Percentiles rank a stretch among this genome's conserved stretches.
These are phyloP conservation scores for Ophiognomonia clavigignenti-juglandacearum DNA, from an alignment of 2,329 filamentous ascomycete species.

Conservation along the genomic window DNA sequence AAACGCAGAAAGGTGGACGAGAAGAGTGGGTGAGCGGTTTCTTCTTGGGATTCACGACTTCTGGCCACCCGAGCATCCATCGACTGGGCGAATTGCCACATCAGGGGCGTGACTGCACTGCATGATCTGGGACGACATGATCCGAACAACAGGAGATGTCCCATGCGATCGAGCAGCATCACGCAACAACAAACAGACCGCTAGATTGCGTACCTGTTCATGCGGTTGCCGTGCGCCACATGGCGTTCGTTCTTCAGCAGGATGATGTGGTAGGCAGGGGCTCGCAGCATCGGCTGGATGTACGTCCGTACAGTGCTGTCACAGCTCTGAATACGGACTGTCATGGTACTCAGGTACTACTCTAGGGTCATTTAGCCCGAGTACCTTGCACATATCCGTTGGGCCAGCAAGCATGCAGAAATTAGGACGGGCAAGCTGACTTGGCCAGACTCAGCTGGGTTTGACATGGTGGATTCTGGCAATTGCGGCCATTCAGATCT, in stretches of 20 bases:
- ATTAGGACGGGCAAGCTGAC: too few species aligned
- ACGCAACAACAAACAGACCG: too few species aligned
- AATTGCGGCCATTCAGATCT: not conserved
- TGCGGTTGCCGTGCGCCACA: too few species aligned
- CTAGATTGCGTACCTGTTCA: not conserved
- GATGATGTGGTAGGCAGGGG: not conserved
- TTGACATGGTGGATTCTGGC: too few species aligned
- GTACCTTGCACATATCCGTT: not conserved
- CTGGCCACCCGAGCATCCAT: too few species aligned
- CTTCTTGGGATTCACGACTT: not conserved
- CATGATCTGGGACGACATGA: too few species aligned
- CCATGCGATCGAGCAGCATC: too few species aligned
- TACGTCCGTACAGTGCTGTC: too few species aligned
- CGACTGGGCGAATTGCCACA: too few species aligned
- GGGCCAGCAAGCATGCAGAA: not conserved
- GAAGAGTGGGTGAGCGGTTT: not conserved
- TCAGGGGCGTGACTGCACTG: too few species aligned
- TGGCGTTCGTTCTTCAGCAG: not conserved
- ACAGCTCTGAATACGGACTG: not conserved
- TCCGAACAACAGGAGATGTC: not conserved
- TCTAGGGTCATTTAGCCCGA: not conserved
- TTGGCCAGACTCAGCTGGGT: too few species aligned
- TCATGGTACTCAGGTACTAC: not conserved
- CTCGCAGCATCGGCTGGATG: conserved; percentile 1
- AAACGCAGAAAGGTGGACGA: conserved; percentile 29